Evolutionary conservation across 1,284 basidiomycete species (phyloP).

Genomic region (Ganoderma sinense): DNA sequence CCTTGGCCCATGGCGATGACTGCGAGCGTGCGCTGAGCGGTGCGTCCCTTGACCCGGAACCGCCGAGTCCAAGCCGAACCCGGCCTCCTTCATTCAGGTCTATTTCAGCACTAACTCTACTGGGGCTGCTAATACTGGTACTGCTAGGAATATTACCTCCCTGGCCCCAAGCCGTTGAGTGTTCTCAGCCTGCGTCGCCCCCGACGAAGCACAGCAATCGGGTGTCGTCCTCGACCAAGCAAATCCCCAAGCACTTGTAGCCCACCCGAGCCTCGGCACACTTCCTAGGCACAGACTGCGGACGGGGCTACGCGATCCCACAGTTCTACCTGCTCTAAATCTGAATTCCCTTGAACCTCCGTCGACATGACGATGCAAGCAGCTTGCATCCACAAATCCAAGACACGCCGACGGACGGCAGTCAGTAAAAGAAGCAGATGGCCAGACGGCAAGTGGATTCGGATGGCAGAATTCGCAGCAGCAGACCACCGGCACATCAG

Average conservation of each 20-base stretch:
- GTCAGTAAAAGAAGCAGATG: not conserved
- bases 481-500: not conserved
- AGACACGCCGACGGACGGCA: not conserved
- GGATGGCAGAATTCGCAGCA: not conserved
- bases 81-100: not conserved
- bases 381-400: not conserved
- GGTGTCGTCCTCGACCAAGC: not conserved
- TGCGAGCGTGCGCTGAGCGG: not conserved
- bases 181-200: not conserved
- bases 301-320: not conserved
- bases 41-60: not conserved
- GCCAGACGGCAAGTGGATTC: conserved; percentile 5
- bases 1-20: conserved; percentile 8
- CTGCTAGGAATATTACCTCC: not conserved
- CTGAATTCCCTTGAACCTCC: not conserved
- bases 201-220: not conserved
- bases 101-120: not conserved
- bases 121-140: not conserved
- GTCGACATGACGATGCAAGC: conserved; percentile 18
- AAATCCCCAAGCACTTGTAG: not conserved
- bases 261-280: not conserved
- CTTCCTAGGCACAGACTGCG: conserved; percentile 2
- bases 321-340: not conserved
- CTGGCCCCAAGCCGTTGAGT: not conserved
- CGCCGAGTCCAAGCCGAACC: not conserved